phyloP scores from a whole-genome alignment of 495 filamentous ascomycete genomes.

The Articulospora tetracladia region DNA sequence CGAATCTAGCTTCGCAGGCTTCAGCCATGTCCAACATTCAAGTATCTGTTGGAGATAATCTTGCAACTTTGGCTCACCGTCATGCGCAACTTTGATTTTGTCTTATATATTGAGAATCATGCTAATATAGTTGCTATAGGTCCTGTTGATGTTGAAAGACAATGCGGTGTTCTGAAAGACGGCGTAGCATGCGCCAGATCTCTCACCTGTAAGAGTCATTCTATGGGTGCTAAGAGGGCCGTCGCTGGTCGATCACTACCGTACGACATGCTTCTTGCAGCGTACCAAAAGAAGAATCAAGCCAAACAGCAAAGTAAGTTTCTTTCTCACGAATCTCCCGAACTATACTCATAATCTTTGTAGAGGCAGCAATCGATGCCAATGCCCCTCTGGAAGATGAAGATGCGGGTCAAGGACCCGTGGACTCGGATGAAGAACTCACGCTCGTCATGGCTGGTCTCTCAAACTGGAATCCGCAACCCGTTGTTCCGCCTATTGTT shows the following conservation, averaged over 20 bases:
- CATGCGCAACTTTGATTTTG: neutral
- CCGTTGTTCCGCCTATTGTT: slow-evolving; percentile 61
- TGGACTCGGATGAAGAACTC: slow-evolving; percentile 93
- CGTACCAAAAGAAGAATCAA: slow-evolving; percentile 99
- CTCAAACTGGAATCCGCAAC: slow-evolving; percentile 66
- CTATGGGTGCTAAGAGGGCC: slow-evolving; percentile 90
- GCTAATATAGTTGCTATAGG: slow-evolving; percentile 20
- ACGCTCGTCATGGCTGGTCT: slow-evolving; percentile 84
- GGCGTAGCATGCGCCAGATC: slow-evolving; percentile 87
- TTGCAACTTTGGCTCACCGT: no score
- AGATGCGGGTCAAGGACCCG: slow-evolving; percentile 62
- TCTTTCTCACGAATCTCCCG: neutral
- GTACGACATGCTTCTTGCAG: slow-evolving; percentile 89
- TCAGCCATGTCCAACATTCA: no score
- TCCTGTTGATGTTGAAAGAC: slow-evolving; percentile 94
- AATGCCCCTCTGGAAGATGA: slow-evolving; percentile 91
- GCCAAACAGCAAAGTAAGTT: slow-evolving; percentile 86
- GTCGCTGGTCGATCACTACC: slow-evolving; percentile 88
- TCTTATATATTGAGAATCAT: neutral
- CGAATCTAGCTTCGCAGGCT: neutral
- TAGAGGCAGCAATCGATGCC: slow-evolving; percentile 89
- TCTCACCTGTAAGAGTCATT: slow-evolving; percentile 94
- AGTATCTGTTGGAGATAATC: no score
- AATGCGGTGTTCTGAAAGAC: slow-evolving; percentile 86
- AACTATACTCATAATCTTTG: slow-evolving; percentile 25